These are phyloP conservation scores for Celoporthe dispersa DNA, from an alignment of 2,329 filamentous ascomycete genomes.

Conservation along the genomic window DNA sequence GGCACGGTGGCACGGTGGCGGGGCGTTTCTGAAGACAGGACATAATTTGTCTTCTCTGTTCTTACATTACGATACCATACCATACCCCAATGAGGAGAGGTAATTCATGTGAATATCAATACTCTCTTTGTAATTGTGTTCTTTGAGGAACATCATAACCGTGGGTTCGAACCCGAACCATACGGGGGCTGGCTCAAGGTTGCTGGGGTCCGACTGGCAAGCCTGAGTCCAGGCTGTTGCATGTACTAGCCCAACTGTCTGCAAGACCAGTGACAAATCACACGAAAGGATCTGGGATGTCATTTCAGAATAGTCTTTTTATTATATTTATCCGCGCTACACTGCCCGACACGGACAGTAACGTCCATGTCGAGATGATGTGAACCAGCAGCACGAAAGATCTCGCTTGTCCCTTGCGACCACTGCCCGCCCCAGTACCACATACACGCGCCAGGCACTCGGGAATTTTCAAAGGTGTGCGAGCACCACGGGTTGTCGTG, in stretches of 20 bases:
- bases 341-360: conserved; percentile 17
- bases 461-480: not conserved
- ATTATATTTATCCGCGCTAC: conserved; percentile 18
- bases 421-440: not conserved
- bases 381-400: conserved; percentile 15
- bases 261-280: not conserved
- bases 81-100: not conserved
- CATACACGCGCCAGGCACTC: not conserved
- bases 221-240: too few relatives aligned
- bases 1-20: not conserved
- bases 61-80: conserved; percentile 6
- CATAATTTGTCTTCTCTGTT: not conserved
- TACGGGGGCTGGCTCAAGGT: too few relatives aligned
- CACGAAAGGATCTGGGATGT: not conserved
- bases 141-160: too few relatives aligned
- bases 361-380: conserved; percentile 7
- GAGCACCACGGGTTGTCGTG: too few relatives aligned
- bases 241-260: not conserved
- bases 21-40: not conserved
- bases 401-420: not conserved
- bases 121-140: not conserved
- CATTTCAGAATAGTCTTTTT: conserved; percentile 3
- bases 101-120: not conserved
- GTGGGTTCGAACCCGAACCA: too few relatives aligned
- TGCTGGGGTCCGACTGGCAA: too few relatives aligned